Conservation (phyloP, 2,329 filamentous ascomycete genomes). For the Alternaria triticimaculans region DNA sequence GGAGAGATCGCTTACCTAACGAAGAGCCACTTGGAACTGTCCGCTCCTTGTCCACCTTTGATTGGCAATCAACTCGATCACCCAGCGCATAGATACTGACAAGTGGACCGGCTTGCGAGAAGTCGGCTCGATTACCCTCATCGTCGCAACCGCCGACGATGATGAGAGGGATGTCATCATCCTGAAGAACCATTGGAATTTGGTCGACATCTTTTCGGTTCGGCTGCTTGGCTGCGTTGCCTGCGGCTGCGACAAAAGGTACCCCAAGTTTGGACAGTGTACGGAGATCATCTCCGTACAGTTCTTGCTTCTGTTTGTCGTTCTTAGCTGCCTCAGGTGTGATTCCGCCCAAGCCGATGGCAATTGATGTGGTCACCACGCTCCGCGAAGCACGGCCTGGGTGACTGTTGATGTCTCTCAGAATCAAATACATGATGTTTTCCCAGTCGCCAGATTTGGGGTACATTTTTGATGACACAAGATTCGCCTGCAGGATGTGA, state of each 20-base stretch:
- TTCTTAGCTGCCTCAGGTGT: neutral
- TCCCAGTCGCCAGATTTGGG: neutral
- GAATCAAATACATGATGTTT: neutral
- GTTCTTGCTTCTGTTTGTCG: fast-evolving
- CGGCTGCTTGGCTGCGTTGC: fast-evolving
- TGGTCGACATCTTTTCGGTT: neutral
- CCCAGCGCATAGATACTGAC: neutral
- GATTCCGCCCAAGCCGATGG: neutral
- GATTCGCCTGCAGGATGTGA: too few species aligned
- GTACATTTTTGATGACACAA: too few species aligned
- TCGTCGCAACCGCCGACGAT: neutral
- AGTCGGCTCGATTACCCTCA: neutral
- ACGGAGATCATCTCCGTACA: neutral
- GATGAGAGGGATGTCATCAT: neutral
- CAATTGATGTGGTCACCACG: fast-evolving
- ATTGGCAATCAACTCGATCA: too few species aligned
- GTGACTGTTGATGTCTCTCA: neutral
- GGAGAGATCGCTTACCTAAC: too few species aligned
- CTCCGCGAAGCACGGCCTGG: fast-evolving
- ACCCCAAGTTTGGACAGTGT: neutral
- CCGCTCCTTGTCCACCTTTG: too few species aligned
- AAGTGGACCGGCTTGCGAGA: neutral
- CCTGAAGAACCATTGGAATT: neutral
- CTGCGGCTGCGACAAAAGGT: neutral
- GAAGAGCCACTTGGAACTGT: too few species aligned